Evolutionary conservation across 208 protist genomes (phyloP).

Genomic region (Trichomonas tenax): DNA sequence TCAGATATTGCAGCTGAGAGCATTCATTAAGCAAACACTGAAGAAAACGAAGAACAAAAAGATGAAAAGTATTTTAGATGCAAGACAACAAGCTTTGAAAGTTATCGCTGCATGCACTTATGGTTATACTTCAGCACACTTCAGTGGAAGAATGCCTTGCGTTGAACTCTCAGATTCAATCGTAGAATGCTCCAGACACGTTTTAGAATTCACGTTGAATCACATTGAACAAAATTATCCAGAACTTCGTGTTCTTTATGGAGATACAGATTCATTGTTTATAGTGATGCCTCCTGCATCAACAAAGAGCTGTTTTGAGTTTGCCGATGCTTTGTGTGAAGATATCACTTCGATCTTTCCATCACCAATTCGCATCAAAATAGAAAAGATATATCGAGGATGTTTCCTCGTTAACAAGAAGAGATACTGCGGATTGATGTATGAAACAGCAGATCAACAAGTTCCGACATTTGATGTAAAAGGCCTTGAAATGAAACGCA

Average conservation of each 20-base stretch:
- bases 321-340: neutral
- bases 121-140: neutral
- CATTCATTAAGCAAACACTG: neutral
- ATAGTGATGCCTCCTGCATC: neutral
- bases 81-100: neutral
- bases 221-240: neutral
- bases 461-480: neutral
- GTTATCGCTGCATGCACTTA: neutral
- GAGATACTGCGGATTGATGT: neutral
- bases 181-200: neutral
- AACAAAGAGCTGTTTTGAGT: neutral
- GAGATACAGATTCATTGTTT: constrained; percentile 1
- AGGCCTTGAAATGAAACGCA: constrained; percentile 13
- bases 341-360: neutral
- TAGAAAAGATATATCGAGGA: neutral
- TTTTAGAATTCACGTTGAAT: neutral
- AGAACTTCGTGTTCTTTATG: neutral
- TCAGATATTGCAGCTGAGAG: neutral
- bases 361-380: neutral
- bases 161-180: neutral
- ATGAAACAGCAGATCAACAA: neutral
- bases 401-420: neutral
- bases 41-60: neutral
- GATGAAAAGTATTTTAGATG: neutral
- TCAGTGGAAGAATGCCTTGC: neutral